Conservation (phyloP, 257 asterid species). For the Gynochthodes officinalis region DNA sequence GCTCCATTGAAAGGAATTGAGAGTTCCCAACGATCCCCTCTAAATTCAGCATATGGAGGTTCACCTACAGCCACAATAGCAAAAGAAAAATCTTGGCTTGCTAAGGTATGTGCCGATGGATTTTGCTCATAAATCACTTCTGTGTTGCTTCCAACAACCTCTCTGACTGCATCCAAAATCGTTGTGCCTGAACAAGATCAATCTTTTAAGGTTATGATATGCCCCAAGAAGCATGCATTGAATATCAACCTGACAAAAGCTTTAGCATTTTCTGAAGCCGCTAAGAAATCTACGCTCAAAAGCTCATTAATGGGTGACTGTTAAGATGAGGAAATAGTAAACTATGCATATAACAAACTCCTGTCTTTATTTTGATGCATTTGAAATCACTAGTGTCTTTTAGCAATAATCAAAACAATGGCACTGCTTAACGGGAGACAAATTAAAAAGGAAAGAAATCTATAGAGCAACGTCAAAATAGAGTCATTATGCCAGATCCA, state of each 20-base stretch:
- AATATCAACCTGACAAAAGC: background rate
- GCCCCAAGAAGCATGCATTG: too few species aligned
- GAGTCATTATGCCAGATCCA: too few species aligned
- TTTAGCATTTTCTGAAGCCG: background rate
- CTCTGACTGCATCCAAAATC: constrained; percentile 72
- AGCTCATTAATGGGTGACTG: background rate
- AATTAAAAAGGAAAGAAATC: too few species aligned
- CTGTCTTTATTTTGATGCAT: background rate
- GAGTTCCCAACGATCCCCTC: constrained; percentile 68
- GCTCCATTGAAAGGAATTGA: constrained; percentile 58
- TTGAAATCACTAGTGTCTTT: background rate
- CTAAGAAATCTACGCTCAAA: background rate
- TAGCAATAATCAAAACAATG: background rate
- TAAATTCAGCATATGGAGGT: constrained; percentile 70
- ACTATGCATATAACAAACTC: background rate
- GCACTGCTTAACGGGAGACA: background rate
- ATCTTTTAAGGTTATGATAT: background rate
- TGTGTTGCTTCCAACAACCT: constrained; percentile 45
- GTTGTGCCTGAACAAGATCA: constrained; percentile 56
- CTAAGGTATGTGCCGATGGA: constrained; percentile 54
- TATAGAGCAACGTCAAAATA: too few species aligned
- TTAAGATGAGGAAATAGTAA: background rate
- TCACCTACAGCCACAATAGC: constrained; percentile 82
- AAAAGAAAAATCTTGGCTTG: constrained; percentile 50
- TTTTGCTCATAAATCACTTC: constrained; percentile 62